Conservation (phyloP, 768 basidiomycete genomes). For the Lactarius indigo region DNA sequence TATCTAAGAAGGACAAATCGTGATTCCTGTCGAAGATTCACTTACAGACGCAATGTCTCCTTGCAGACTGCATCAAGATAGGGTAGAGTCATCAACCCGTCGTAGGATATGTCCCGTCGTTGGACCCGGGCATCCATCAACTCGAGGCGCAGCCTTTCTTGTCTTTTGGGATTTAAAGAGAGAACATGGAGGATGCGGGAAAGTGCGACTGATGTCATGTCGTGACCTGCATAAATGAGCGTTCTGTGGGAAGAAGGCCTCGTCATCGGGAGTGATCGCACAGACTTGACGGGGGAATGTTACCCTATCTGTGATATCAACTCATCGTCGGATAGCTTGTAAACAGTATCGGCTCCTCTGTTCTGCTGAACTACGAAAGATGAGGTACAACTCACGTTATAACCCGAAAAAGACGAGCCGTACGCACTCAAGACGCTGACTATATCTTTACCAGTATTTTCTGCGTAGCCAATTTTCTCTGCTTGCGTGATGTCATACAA, state of each 20-base stretch:
- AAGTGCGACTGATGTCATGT: slow-evolving; percentile 26
- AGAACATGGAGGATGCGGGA: slow-evolving; percentile 27
- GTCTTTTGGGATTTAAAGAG: slow-evolving; percentile 21
- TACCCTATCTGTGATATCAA: slow-evolving; percentile 33
- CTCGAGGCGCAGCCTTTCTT: slow-evolving; percentile 23
- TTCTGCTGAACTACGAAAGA: slow-evolving; percentile 28
- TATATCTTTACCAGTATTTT: slow-evolving; percentile 17
- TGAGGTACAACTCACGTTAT: neutral
- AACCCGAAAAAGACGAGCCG: neutral
- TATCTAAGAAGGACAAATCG: neutral
- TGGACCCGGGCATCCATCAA: slow-evolving; percentile 18
- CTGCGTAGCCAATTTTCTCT: neutral
- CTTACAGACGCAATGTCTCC: slow-evolving; percentile 34
- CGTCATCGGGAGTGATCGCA: neutral
- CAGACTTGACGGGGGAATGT: neutral
- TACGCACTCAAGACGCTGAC: slow-evolving; percentile 18
- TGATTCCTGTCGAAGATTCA: neutral
- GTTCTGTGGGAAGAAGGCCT: slow-evolving; percentile 13
- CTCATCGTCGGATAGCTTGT: slow-evolving; percentile 30
- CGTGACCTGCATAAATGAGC: slow-evolving; percentile 27
- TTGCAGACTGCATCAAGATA: slow-evolving; percentile 38
- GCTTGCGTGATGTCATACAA: neutral
- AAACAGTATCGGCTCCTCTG: slow-evolving; percentile 19
- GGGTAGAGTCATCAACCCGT: slow-evolving; percentile 36
- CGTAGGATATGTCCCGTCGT: slow-evolving; percentile 30